A percentile compares a stretch with the other conserved stretches of the same genome.
Conservation (phyloP, 441 rosid species). For the Capsella rubella region DNA sequence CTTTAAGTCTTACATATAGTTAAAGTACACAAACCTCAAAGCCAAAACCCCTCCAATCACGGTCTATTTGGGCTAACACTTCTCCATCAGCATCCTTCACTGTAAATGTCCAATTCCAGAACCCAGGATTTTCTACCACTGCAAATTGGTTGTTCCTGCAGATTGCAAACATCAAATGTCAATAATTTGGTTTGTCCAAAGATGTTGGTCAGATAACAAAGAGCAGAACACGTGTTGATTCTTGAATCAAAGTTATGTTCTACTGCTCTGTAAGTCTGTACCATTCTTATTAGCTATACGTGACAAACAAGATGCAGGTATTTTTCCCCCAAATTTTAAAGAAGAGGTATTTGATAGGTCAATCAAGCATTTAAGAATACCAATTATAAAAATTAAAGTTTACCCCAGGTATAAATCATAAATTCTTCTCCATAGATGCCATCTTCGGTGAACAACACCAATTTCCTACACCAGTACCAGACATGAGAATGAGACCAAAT, state of each 20-base stretch:
- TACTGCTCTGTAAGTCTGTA: not conserved
- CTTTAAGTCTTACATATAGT: not conserved
- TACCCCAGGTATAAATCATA: constrained; percentile 97
- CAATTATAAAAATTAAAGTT: not conserved
- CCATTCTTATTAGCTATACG: not conserved
- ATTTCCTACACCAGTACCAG: constrained; percentile 63
- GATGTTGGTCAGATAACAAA: not conserved
- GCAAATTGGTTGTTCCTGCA: constrained; percentile 89
- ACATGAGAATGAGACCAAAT: constrained; percentile 4
- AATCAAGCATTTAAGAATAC: constrained; percentile 5
- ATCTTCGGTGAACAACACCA: constrained; percentile 93
- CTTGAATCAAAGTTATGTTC: not conserved
- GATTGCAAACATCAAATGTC: constrained; percentile 50
- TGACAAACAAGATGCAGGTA: not conserved
- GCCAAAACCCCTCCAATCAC: constrained; percentile 99
- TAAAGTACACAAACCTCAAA: constrained; percentile 68
- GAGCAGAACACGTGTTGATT: constrained; percentile 9
- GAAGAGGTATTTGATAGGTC: not conserved
- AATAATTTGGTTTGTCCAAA: not conserved
- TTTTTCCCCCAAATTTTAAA: not conserved
- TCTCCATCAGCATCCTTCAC: constrained; percentile 81
- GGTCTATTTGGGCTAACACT: constrained; percentile 85
- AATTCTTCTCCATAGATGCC: constrained; percentile 98
- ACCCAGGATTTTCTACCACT: constrained; percentile 90
- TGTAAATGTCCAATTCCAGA: constrained; percentile 98